Conservation (phyloP, 768 basidiomycete genomes). For the Heimioporus sp. region DNA sequence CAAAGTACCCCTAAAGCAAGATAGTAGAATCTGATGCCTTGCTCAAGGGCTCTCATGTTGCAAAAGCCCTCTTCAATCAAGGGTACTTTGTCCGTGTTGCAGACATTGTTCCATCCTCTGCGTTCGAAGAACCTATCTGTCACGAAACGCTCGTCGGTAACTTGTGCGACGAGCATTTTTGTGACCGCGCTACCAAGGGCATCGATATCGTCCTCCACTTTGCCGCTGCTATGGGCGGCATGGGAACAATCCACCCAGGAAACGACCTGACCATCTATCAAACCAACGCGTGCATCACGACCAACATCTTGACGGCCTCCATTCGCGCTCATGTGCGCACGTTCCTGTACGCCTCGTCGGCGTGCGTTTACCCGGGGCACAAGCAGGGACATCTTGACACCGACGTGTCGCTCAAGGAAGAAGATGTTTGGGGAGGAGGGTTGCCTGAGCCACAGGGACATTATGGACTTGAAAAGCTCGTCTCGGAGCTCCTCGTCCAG, state of each 20-base stretch:
- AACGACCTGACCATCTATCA: constrained; percentile 51
- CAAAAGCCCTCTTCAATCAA: constrained; percentile 32
- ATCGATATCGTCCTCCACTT: constrained; percentile 52
- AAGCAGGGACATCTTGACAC: constrained; percentile 34
- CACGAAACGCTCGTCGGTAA: constrained; percentile 43
- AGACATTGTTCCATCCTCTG: constrained; percentile 35
- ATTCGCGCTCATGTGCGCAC: constrained; percentile 36
- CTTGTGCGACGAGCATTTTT: constrained; percentile 43
- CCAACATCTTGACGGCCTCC: constrained; percentile 44
- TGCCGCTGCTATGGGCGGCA: constrained; percentile 63
- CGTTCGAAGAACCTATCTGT: constrained; percentile 21
- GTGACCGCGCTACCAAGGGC: constrained; percentile 36
- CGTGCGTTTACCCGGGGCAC: constrained; percentile 52
- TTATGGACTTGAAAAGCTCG: constrained; percentile 59
- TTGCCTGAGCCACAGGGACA: constrained; percentile 50
- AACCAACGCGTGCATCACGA: constrained; percentile 50
- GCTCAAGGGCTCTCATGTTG: constrained; percentile 51
- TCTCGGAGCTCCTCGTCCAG: constrained; percentile 44
- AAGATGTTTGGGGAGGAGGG: constrained; percentile 39
- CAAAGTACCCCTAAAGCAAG: background rate
- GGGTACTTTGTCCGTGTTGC: constrained; percentile 42
- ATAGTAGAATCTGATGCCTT: background rate
- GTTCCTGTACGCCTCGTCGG: constrained; percentile 58
- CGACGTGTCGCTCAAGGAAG: constrained; percentile 46
- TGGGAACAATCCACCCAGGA: constrained; percentile 55